Base-by-base conservation (phyloP, 1,284 basidiomycete genomes). In the Laetiporus sulphureus region DNA sequence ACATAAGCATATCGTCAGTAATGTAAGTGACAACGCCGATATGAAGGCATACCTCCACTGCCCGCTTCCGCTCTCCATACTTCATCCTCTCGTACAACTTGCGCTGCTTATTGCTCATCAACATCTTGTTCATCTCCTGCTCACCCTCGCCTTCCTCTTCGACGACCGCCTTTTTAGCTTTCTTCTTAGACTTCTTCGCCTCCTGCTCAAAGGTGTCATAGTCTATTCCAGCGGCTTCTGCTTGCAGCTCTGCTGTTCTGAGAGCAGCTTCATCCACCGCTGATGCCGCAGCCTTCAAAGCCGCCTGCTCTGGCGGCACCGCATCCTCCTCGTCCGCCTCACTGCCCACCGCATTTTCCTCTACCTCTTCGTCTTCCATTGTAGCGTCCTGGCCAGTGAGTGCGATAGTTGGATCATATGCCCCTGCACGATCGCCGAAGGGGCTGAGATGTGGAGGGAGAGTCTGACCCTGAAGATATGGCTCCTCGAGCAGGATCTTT, bases 1-100 rank as follows among this genome's bases (percentile, higher is more conserved):
- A 40, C 11, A 43, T 47, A 39, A 18, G 19, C 13, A 4, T 27
- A 10, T 19, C 6, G 5, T 25, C 23, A 35, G 45, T 25, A 43
- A 39, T 15, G 20, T 30, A 27, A 20, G n/a, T 27, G 25, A n/a
- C 22, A 35, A 23, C 13, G 36, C 7, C 19, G 10, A 5, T 15
- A 16, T 41, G 22, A 37, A 34, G 7, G 67, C 82, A 56, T 60
- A 93, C 91, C 83, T 96, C 92, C 25, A 77, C 72, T 20, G 74
- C 71, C 48, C 83, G 82, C 66, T 89, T 91, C 60, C 77, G 77
- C 61, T 94, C 78, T 48, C 84, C 83, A 64, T 91, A 83, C 67
- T 92, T 91, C 79, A 98, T 88, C 69, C 90, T 89, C 65, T 95
- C 91, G 68, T 96, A 98, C 55, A 99, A 65, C 68, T 96, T 97